Evolutionary conservation across 2,329 filamentous ascomycete species (phyloP).

Genomic region (Lithohypha guttulata): DNA sequence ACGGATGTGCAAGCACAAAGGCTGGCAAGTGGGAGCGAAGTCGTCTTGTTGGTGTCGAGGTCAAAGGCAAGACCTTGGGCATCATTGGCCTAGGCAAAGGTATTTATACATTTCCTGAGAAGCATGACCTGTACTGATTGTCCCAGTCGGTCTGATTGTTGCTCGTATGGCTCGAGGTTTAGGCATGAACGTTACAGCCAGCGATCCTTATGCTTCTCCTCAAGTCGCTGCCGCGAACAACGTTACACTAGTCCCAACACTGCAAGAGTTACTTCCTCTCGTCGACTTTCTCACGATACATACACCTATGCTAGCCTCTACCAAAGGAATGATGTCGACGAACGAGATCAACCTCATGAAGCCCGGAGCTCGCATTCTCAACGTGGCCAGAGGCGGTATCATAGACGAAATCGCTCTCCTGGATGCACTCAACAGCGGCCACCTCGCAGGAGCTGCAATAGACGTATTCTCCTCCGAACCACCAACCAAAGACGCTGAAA

Average conservation of each 20-base stretch:
- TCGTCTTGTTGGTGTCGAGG: slow-evolving; percentile 64
- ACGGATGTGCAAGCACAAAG: slow-evolving; percentile 59
- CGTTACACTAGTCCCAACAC: slow-evolving; percentile 49
- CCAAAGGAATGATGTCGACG: slow-evolving; percentile 60
- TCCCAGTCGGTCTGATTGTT: slow-evolving; percentile 65
- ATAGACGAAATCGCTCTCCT: slow-evolving; percentile 67
- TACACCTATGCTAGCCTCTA: slow-evolving; percentile 67
- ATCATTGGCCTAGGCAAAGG: slow-evolving; percentile 74
- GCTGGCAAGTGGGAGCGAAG: slow-evolving; percentile 65
- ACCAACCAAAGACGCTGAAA: slow-evolving; percentile 45
- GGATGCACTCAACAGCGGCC: slow-evolving; percentile 56
- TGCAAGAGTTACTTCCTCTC: slow-evolving; percentile 52
- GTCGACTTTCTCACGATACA: slow-evolving; percentile 74
- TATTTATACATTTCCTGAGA: no score
- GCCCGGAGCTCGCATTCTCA: slow-evolving; percentile 60
- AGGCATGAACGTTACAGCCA: slow-evolving; percentile 63
- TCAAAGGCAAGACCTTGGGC: slow-evolving; percentile 64
- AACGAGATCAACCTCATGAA: slow-evolving; percentile 62
- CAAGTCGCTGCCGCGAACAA: slow-evolving; percentile 59
- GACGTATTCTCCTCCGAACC: slow-evolving; percentile 74
- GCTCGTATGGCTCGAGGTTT: slow-evolving; percentile 68
- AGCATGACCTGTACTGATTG: no score
- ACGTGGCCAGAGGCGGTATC: slow-evolving; percentile 69
- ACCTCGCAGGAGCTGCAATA: slow-evolving; percentile 64
- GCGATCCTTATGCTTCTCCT: slow-evolving; percentile 66